Evolutionary conservation across 257 asterid genomes (phyloP).

Genomic region (Cruciata laevipes): DNA sequence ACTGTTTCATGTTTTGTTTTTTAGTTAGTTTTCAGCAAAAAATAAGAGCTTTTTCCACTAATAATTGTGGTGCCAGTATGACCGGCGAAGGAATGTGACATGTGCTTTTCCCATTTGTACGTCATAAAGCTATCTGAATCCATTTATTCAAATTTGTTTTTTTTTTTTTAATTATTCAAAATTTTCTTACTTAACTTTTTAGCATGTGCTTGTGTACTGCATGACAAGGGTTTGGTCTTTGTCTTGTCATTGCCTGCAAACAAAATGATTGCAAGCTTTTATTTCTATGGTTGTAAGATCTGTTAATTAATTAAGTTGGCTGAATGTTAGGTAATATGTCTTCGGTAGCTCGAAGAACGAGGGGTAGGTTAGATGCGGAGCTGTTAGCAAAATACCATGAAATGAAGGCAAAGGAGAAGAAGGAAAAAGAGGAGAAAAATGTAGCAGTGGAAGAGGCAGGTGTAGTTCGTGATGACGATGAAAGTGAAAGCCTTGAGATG

Average conservation of each 20-base stretch:
- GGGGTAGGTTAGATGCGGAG: not conserved
- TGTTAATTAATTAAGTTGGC: not conserved
- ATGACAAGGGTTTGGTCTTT: not conserved
- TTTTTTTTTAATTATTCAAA: too few relatives aligned
- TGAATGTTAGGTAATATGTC: slow-evolving; percentile 8
- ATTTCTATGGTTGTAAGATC: not conserved
- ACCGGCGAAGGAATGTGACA: not conserved
- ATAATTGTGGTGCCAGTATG: not conserved
- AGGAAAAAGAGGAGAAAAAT: not conserved
- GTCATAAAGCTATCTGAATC: not conserved
- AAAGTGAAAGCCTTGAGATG: not conserved
- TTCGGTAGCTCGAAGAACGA: slow-evolving; percentile 13
- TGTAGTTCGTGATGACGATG: not conserved
- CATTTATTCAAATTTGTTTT: not conserved
- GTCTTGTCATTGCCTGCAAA: not conserved
- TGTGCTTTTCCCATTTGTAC: not conserved
- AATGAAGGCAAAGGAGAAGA: not conserved
- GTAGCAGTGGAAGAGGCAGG: not conserved
- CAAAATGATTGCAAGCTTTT: not conserved
- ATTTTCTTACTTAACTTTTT: too few relatives aligned
- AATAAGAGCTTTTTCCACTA: too few relatives aligned
- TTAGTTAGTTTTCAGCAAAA: not conserved
- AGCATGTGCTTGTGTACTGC: not conserved
- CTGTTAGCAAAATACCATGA: not conserved
- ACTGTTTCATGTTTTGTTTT: not conserved